Conservation (phyloP, 176 grass and related monocot genomes). For the Coix lacrymajobi region DNA sequence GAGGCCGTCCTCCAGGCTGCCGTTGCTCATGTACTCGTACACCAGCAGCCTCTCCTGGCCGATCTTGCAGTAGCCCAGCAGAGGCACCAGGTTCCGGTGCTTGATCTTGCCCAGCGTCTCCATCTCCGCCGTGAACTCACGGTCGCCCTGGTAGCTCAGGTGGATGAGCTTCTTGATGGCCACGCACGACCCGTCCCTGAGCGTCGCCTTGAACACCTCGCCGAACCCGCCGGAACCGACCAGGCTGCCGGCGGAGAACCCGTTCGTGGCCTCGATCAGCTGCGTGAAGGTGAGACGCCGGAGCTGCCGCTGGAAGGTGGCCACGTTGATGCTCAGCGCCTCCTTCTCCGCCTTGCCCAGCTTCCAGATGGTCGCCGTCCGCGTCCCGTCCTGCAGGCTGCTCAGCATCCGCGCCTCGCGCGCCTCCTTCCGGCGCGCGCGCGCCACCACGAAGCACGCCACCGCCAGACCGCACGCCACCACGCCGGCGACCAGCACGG, state of each 20-base stretch:
- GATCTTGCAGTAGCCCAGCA: conserved; percentile 92
- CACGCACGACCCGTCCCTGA: conserved; percentile 77
- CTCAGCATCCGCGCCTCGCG: conserved; percentile 63
- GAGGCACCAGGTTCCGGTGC: conserved; percentile 76
- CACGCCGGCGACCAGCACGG: conserved; percentile 41
- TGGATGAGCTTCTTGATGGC: conserved; percentile 95
- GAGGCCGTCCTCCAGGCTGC: conserved; percentile 84
- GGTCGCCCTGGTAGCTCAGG: conserved; percentile 93
- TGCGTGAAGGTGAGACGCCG: conserved; percentile 87
- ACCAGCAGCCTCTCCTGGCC: conserved; percentile 93
- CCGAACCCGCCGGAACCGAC: conserved; percentile 88
- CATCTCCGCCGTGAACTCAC: conserved; percentile 98
- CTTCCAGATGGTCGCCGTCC: conserved; percentile 85
- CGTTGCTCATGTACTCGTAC: conserved; percentile 90
- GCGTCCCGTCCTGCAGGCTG: conserved; percentile 75
- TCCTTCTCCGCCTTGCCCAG: conserved; percentile 88
- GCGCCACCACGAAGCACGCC: conserved; percentile 51
- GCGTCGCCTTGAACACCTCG: conserved; percentile 94
- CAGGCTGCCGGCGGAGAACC: conserved; percentile 71
- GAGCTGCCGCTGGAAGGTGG: conserved; percentile 88
- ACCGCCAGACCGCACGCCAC: conserved; percentile 44
- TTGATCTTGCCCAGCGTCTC: conserved; percentile 96
- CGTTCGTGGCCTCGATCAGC: conserved; percentile 94
- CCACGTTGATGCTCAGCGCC: conserved; percentile 92
- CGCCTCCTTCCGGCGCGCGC: conserved; percentile 42